Conservation (phyloP, 2,329 filamentous ascomycete species). For the Colletotrichum spaethianum region DNA sequence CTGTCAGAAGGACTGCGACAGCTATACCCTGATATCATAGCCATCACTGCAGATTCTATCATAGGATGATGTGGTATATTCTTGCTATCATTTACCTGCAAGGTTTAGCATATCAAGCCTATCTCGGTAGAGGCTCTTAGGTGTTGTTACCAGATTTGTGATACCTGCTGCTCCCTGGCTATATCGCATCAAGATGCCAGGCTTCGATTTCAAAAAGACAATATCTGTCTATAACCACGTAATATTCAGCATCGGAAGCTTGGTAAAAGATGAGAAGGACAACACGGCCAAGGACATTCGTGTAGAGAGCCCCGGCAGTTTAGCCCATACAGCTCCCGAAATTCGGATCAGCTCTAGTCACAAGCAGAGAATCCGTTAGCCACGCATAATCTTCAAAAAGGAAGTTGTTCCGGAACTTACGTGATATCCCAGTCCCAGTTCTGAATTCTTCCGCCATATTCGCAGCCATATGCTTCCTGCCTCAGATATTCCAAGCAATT, state of each 20-base stretch:
- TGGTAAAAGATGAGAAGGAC: background rate
- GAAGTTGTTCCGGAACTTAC: background rate
- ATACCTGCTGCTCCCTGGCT: background rate
- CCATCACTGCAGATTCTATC: background rate
- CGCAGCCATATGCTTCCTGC: background rate
- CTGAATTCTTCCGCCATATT: background rate
- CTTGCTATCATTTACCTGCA: no score
- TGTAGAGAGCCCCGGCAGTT: background rate
- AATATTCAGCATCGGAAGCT: no score
- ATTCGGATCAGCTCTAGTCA: background rate
- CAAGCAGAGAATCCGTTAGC: background rate
- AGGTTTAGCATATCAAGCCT: no score
- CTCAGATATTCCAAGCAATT: background rate
- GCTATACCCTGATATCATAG: no score
- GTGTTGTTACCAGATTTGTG: background rate
- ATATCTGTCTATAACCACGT: background rate
- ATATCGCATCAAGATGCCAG: background rate
- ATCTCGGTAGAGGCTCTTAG: no score
- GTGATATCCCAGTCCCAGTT: background rate
- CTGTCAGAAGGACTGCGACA: background rate
- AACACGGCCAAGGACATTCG: background rate
- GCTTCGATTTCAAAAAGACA: background rate
- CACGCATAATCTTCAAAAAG: background rate
- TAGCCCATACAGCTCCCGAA: conserved; percentile 6
- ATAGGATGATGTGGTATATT: no score